These are phyloP conservation scores for Pseudopyricularia javanii DNA, from an alignment of 2,329 filamentous ascomycete genomes.

Conservation along the genomic window DNA sequence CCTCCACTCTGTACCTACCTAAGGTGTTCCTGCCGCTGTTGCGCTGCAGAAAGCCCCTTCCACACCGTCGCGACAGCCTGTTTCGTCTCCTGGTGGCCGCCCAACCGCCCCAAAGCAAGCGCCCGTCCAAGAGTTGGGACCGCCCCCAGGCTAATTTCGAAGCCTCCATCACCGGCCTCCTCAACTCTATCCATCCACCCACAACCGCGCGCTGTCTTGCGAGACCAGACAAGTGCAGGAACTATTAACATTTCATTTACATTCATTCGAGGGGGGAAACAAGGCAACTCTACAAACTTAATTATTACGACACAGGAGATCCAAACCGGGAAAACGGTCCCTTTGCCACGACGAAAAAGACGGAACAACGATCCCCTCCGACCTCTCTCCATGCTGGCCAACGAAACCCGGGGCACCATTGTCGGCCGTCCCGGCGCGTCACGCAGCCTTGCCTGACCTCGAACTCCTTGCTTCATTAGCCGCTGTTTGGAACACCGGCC, in stretches of 20 bases:
- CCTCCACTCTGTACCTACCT: too few relatives aligned
- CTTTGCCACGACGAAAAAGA: background rate
- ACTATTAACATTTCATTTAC: too few relatives aligned
- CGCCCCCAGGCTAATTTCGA: background rate
- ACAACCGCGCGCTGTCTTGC: too few relatives aligned
- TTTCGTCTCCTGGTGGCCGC: too few relatives aligned
- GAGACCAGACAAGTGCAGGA: background rate
- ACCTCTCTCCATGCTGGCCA: constrained; percentile 1
- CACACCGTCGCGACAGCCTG: background rate
- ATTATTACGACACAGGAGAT: background rate
- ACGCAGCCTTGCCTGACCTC: background rate
- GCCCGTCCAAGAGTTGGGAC: background rate
- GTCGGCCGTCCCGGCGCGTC: background rate
- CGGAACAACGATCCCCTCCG: background rate
- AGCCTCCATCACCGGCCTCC: background rate
- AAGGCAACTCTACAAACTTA: too few relatives aligned
- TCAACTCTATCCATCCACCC: background rate
- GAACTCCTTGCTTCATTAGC: too few relatives aligned
- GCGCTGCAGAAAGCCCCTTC: too few relatives aligned
- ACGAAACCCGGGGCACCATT: constrained; percentile 1
- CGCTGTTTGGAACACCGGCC: too few relatives aligned
- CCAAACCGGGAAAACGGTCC: background rate
- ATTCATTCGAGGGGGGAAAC: too few relatives aligned
- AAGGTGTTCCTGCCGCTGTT: too few relatives aligned
- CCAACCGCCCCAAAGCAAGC: too few relatives aligned